These are phyloP conservation scores for Phycomyces blakesleeanus DNA, from an alignment of 192 early-diverging fungal genomes.

Conservation along the genomic window DNA sequence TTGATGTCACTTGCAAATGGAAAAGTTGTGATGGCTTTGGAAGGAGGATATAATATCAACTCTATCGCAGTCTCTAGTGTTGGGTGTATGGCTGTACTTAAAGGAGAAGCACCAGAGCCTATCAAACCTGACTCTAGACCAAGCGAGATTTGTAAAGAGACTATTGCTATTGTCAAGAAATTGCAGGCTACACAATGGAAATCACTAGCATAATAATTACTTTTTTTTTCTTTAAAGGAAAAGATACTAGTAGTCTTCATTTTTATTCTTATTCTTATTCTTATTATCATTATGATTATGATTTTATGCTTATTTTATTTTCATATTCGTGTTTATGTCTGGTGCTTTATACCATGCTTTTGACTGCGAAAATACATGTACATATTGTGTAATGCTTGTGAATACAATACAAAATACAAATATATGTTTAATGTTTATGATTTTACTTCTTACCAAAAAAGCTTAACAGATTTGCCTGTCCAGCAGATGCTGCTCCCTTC, in stretches of 20 bases:
- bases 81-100: slow-evolving; percentile 70
- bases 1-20: slow-evolving; percentile 66
- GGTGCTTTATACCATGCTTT: no score
- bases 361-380: no score
- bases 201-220: neutral
- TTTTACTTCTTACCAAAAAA: slow-evolving; percentile 5
- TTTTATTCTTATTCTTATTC: neutral
- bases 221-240: no score
- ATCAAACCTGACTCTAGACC: slow-evolving; percentile 37
- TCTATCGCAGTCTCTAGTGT: slow-evolving; percentile 70
- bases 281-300: neutral
- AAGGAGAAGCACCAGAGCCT: slow-evolving; percentile 54
- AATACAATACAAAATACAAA: no score
- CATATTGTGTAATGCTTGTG: no score
- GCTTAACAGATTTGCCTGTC: neutral
- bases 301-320: no score
- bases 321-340: no score
- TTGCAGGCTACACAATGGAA: slow-evolving; percentile 48
- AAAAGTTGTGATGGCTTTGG: slow-evolving; percentile 75
- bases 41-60: slow-evolving; percentile 84
- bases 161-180: slow-evolving; percentile 43
- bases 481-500: neutral
- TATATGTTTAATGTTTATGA: no score
- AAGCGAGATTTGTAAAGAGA: slow-evolving; percentile 41
- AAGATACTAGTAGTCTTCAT: no score